Evolutionary conservation across 2,329 filamentous ascomycete genomes (phyloP), one percentile per base, ranked within the genome.

Genomic region (Aspergillaceae sp.): DNA sequence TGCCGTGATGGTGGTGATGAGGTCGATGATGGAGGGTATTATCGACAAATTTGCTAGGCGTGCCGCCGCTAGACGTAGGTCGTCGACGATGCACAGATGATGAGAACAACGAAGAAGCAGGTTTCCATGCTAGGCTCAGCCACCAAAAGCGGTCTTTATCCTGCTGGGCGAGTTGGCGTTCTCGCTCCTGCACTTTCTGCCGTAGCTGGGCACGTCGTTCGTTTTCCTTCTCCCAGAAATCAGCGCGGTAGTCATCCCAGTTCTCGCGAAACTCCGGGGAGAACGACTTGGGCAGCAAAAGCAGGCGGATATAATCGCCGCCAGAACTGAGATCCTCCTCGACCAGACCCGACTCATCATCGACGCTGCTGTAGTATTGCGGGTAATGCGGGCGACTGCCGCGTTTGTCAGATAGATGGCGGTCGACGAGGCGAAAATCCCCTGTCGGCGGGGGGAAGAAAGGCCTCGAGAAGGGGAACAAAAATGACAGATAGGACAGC

Each of bases 201-300:
- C 87, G 78, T 27, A 96, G 72, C 47, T 86, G 71, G 2, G 84
- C 79, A 8, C 92, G 82, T 2, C 91, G 83, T 65, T 94, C 88
- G 61, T 98, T 98, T 66, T 98, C 92, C 50, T 83, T 83, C 57
- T 96, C 91, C 92, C 92, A 98, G 68, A 96, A 98, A 50, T 96
- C 90, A 32, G 84, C 83, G 44, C 92, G 79, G 67, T 94, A 98
- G 10, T 91, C 76, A 61, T 98, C 92, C 92, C 92, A 98, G 54
- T 95, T 94, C 65, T 97, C 90, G 19, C 92, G 79, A 61, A 98
- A 98, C 41, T 87, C 88, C 0, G 92, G 84, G 4, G 87, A 94
- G 61, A 98, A 98, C 0, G 90, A 89, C 63, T 98, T 98, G 1
- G 92, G 88, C 7, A 96, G 78, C 5, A 98, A 75, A 11, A 97